Base-by-base conservation (phyloP, 768 basidiomycete species). In the Leccinum disarticulatum region DNA sequence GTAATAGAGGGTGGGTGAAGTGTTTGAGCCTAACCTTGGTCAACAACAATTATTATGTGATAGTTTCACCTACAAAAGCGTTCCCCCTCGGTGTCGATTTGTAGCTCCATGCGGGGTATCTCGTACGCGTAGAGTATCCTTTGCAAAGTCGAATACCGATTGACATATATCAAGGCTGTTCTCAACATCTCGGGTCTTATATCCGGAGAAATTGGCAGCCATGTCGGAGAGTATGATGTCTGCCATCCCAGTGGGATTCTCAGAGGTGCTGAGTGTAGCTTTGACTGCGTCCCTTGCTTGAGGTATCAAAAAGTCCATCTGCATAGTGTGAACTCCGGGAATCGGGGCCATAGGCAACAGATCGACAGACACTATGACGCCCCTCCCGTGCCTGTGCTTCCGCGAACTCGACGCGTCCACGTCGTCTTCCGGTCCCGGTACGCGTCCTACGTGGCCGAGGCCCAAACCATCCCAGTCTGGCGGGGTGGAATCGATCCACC, bases 141-240 rank as follows among this genome's bases (percentile, higher is more conserved):
- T 71, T 4, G 86, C 81, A 69, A 97, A 95, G 47, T 79, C 73
- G 59, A 89, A 83, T 1, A 91, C 94, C 3, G 88, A 85, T 38
- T 81, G 73, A 68, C 87, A 91, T 22, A 98, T 87, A 38, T 87
- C 81, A 33, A 95, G 78, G 58, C 87, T 87, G 10, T 80, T 71
- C 66, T 87, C 81, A 1, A 82, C 81, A 73, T 98, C 95, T 53
- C 80, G 79, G 0, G 75, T 72, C 17, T 79, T 71, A 60, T 89
- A 86, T 6, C 96, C 95, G 2, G 88, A 83, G 60, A 85, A 79
- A 70, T 95, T 94, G 19, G 86, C 86, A 17, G 94, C 91, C 89
- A 98, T 95, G 68, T 97, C 95, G 8, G 88, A 92, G 4, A 97
- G 79, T 27, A 97, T 83, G 17, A 95, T 77, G 70, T 98, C 93